A percentile compares a stretch with the other conserved stretches of the same genome.
These are phyloP conservation scores for Tricholoma hemisulphureum DNA, from an alignment of 768 basidiomycete genomes.

Conservation along the genomic window DNA sequence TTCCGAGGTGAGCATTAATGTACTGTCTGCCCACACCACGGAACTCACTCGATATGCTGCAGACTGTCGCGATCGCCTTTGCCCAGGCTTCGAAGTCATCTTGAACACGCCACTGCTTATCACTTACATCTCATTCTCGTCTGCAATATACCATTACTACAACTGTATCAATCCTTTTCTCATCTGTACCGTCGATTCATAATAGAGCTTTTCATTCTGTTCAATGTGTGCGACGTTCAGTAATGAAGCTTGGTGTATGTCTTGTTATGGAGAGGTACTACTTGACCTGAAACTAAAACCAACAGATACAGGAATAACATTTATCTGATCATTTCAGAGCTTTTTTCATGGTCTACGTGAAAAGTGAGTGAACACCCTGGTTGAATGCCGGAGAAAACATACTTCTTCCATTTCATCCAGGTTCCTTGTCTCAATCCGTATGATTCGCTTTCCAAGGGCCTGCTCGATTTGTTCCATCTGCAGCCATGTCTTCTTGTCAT, in stretches of 20 bases:
- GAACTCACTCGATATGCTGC: not conserved
- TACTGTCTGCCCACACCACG: not conserved
- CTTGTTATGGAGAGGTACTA: not conserved
- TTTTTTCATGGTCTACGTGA: constrained; percentile 73
- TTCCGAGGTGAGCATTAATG: constrained; percentile 67
- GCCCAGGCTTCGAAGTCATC: constrained; percentile 63
- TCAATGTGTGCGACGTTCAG: not conserved
- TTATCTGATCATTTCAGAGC: constrained; percentile 75
- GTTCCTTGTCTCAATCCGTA: constrained; percentile 84
- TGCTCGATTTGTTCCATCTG: constrained; percentile 91
- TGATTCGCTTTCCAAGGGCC: constrained; percentile 72
- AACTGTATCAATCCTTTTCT: constrained; percentile 11
- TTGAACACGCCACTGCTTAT: constrained; percentile 11
- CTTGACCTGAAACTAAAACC: too few species aligned
- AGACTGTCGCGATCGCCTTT: constrained; percentile 87
- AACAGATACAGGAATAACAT: too few species aligned
- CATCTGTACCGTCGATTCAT: constrained; percentile 9
- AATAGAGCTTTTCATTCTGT: constrained; percentile 15
- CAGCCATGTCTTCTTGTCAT: constrained; percentile 81
- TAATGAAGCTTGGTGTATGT: not conserved
- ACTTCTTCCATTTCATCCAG: constrained; percentile 95
- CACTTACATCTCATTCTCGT: constrained; percentile 10
- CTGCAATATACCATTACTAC: constrained; percentile 13
- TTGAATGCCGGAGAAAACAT: constrained; percentile 21
- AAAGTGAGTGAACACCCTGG: not conserved